These are phyloP conservation scores for Sonneratia caseolaris DNA, from an alignment of 345 rosid species.

Conservation along the genomic window DNA sequence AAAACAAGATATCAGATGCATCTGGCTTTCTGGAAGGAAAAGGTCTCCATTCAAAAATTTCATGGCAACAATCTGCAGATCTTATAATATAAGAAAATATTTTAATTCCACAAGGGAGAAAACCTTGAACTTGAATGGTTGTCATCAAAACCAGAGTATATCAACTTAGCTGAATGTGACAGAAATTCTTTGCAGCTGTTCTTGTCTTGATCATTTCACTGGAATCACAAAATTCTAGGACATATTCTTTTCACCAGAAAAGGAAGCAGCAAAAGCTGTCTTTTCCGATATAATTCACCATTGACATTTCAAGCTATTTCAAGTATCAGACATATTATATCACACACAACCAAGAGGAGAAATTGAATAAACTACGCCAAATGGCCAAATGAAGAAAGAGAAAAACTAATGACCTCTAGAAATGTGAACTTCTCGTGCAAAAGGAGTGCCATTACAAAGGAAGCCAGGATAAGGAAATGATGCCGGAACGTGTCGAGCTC, in stretches of 20 bases:
- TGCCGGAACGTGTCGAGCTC: constrained; percentile 89
- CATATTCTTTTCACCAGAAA: neutral
- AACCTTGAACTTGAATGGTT: neutral
- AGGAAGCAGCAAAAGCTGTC: neutral
- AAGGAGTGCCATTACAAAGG: constrained; percentile 53
- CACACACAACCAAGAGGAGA: neutral
- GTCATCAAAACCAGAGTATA: neutral
- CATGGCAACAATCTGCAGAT: neutral
- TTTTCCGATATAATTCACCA: neutral
- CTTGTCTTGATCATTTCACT: neutral
- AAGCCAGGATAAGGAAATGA: constrained; percentile 37
- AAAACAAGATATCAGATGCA: neutral
- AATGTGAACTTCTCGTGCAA: constrained; percentile 69
- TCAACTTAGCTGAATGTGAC: neutral
- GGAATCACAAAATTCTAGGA: neutral
- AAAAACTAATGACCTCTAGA: constrained; percentile 50
- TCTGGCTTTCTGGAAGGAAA: neutral
- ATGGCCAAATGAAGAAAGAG: neutral
- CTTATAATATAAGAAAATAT: neutral
- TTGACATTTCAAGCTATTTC: neutral
- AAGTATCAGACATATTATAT: neutral
- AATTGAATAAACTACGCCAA: neutral
- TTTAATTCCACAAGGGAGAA: neutral
- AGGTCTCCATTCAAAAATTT: neutral
- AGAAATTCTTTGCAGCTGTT: neutral